These are phyloP conservation scores for Grosmannia huntii DNA, from an alignment of 2,329 filamentous ascomycete species.

Conservation along the genomic window DNA sequence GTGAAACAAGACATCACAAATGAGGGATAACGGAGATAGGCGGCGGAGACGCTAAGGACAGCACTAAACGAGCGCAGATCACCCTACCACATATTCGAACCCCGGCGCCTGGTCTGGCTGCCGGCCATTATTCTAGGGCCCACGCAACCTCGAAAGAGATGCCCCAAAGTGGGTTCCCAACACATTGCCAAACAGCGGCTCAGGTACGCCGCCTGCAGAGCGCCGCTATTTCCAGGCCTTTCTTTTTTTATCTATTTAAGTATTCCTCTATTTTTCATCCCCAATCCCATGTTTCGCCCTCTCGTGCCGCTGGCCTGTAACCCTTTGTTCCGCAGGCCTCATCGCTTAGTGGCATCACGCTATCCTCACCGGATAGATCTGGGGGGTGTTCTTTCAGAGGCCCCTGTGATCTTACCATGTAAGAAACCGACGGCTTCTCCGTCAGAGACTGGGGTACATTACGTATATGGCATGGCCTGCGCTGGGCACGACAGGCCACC, in stretches of 20 bases:
- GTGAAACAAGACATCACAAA: background rate
- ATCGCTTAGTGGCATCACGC: too few relatives aligned
- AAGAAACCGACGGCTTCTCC: background rate
- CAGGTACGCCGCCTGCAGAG: background rate
- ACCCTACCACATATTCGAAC: background rate
- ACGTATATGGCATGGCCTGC: background rate
- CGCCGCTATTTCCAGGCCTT: background rate
- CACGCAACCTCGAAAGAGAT: background rate
- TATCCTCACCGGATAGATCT: too few relatives aligned
- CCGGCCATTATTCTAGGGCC: background rate
- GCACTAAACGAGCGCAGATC: background rate
- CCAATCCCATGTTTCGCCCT: too few relatives aligned
- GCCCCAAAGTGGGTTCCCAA: background rate
- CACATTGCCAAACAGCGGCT: background rate
- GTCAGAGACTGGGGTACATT: background rate
- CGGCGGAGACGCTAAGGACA: background rate
- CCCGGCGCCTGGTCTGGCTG: background rate
- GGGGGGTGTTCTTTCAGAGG: too few relatives aligned
- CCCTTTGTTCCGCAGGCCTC: too few relatives aligned
- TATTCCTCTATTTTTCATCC: too few relatives aligned
- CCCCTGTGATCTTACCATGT: too few relatives aligned
- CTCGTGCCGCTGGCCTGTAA: too few relatives aligned
- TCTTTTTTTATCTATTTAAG: background rate
- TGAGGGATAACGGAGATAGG: background rate
- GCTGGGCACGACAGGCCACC: background rate